Evolutionary conservation across 2,329 filamentous ascomycete species (phyloP), one percentile per base, ranked within the genome.

Genomic region (Talaromyces rugulosus): DNA sequence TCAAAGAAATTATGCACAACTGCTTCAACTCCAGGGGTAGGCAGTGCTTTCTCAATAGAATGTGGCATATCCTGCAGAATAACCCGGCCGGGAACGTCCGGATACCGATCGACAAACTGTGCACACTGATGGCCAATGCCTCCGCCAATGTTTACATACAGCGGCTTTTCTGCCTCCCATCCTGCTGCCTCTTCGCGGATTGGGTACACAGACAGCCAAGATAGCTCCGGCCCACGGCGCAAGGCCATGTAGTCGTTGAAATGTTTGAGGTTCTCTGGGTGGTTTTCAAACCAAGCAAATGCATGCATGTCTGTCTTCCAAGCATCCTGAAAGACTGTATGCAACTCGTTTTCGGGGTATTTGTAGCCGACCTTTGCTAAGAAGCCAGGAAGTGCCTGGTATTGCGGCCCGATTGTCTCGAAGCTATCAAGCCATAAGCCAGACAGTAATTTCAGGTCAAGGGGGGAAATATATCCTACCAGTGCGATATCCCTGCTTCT

Each of bases 11-110:
- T 36, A 34, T 60, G 58, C 27, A 9, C 31, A 27, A 56, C 7
- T 83, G 16, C 67, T 44, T 70, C 69, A 30, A 59, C 50, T 2
- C 44, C 57, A 30, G 42, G 50, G n/a, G 44, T 59, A 9, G 28
- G 44, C 50, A 51, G 28, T n/a, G 69, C 66, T 16, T 71, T 61
- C 36, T 66, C 63, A 51, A 72, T 55, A 11, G 83, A 77, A 1
- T 71, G 67, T 0, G 77, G 74, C 6, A 80, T 70, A 62, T 85
- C 83, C 64, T 85, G 80, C 0, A 85, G 69, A 0, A 84, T 67
- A 1, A 84, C 67, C 2, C 74, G 70, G 1, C 81, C 81, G 0
- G 76, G 74, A 0, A 71, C 66, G 0, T 73, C 55, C 0, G 78
- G 75, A 61, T 75, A 74, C 55, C 76, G 74, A 0, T 65, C 62